Evolutionary conservation across 2,329 filamentous ascomycete species (phyloP).

Genomic region (Hypoxylon sp.): DNA sequence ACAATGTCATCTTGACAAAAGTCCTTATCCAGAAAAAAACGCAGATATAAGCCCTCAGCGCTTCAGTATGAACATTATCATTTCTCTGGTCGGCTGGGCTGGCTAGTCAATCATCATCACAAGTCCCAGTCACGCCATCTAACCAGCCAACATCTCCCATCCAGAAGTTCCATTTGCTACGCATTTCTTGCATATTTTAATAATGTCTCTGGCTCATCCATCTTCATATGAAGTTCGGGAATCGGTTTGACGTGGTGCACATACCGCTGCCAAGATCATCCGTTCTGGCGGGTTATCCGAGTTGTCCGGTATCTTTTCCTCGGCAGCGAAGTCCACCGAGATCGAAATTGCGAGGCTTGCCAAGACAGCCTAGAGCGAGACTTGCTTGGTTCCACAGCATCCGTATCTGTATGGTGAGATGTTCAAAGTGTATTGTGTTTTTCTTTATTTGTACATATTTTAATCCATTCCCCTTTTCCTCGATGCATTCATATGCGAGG

Average conservation of each 20-base stretch:
- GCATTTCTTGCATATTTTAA: constrained; percentile 28
- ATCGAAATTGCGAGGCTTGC: constrained; percentile 42
- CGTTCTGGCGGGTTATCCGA: constrained; percentile 33
- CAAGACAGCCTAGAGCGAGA: constrained; percentile 24
- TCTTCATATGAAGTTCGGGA: constrained; percentile 17
- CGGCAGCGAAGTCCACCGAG: constrained; percentile 24
- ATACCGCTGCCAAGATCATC: constrained; percentile 38
- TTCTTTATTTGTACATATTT: neutral
- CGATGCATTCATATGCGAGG: constrained; percentile 13
- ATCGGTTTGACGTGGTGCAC: constrained; percentile 28
- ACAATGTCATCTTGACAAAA: constrained; percentile 8
- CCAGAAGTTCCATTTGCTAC: constrained; percentile 6
- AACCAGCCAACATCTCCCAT: constrained; percentile 2
- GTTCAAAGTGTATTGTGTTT: constrained; percentile 9
- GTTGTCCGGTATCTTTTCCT: constrained; percentile 33
- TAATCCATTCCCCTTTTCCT: neutral
- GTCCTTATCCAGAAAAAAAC: constrained; percentile 1
- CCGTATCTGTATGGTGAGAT: constrained; percentile 1
- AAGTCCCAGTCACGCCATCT: constrained; percentile 14
- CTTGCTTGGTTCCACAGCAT: constrained; percentile 13
- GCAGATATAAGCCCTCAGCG: constrained; percentile 20
- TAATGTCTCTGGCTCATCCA: constrained; percentile 9
- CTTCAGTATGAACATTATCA: neutral
- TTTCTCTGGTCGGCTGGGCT: constrained; percentile 3
- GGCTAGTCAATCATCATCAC: constrained; percentile 9